phyloP scores from a whole-genome alignment of 1,284 basidiomycete genomes.

The Trichosporon sp. region DNA sequence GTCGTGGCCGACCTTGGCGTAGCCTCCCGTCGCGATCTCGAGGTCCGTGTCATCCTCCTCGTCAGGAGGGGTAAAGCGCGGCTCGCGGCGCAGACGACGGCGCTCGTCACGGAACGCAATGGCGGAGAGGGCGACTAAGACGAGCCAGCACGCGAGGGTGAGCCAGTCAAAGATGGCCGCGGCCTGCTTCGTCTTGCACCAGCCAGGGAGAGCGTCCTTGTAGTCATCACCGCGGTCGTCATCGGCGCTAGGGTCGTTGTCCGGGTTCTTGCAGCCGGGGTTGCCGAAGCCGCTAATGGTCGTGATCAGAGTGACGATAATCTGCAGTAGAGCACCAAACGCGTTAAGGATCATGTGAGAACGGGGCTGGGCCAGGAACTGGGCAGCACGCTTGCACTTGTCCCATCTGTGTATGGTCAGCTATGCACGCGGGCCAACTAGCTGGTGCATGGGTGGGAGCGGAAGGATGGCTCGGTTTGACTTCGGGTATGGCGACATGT shows the following conservation, averaged over 20 bases:
- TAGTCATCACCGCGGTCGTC: conserved; percentile 70
- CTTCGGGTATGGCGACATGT: not conserved
- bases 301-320: conserved; percentile 68
- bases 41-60: conserved; percentile 20
- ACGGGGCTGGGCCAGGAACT: conserved; percentile 75
- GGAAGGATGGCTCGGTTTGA: not conserved
- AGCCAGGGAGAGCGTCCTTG: conserved; percentile 68
- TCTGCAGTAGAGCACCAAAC: conserved; percentile 65
- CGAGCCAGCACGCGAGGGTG: conserved; percentile 38
- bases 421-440: not conserved
- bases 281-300: conserved; percentile 41
- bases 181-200: conserved; percentile 88
- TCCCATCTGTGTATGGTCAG: conserved; percentile 59
- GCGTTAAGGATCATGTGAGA: conserved; percentile 77
- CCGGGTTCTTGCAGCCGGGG: conserved; percentile 75
- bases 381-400: conserved; percentile 71
- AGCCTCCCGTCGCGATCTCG: conserved; percentile 28
- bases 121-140: conserved; percentile 41
- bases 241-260: conserved; percentile 60
- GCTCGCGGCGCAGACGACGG: conserved; percentile 37
- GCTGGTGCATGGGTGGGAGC: not conserved
- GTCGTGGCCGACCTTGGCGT: conserved; percentile 41
- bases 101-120: conserved; percentile 46
- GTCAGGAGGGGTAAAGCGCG: conserved; percentile 42
- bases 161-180: conserved; percentile 81